Evolutionary conservation across 176 grass and related monocot species (phyloP).

Genomic region (Hsuehochloa calcarea): DNA sequence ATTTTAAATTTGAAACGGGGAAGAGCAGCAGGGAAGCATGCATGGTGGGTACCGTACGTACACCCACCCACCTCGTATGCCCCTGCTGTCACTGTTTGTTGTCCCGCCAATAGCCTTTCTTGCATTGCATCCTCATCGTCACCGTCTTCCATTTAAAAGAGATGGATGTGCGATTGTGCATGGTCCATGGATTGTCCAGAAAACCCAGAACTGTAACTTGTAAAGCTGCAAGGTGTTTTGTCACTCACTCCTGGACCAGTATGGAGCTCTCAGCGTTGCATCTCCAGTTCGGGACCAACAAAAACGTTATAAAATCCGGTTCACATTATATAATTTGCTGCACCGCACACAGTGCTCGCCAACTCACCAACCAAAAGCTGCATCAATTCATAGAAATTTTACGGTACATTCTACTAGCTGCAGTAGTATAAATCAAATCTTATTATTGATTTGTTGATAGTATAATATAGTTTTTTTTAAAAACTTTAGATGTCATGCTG

Average conservation of each 20-base stretch:
- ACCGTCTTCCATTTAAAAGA: background rate
- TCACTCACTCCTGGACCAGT: slow-evolving; percentile 4
- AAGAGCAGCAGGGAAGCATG: background rate
- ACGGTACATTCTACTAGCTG: too few species aligned
- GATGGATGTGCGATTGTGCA: background rate
- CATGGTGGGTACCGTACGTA: background rate
- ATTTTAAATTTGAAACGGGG: background rate
- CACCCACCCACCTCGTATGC: too few species aligned
- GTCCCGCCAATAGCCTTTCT: background rate
- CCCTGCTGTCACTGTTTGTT: background rate
- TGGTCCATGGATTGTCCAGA: background rate
- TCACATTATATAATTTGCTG: background rate
- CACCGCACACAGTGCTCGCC: background rate
- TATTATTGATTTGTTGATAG: too few species aligned
- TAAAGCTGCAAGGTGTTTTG: background rate
- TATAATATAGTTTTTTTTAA: too few species aligned
- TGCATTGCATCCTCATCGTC: background rate
- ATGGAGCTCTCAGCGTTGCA: background rate
- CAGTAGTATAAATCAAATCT: too few species aligned
- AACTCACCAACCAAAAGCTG: background rate
- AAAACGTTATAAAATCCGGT: background rate
- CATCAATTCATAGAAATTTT: too few species aligned
- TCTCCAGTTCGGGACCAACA: slow-evolving; percentile 7
- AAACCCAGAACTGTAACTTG: background rate
- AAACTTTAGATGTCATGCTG: background rate